Evolutionary conservation across 179 eudicot species (phyloP), one percentile per base, ranked within the genome.

Genomic region (Carnegiea gigantea): DNA sequence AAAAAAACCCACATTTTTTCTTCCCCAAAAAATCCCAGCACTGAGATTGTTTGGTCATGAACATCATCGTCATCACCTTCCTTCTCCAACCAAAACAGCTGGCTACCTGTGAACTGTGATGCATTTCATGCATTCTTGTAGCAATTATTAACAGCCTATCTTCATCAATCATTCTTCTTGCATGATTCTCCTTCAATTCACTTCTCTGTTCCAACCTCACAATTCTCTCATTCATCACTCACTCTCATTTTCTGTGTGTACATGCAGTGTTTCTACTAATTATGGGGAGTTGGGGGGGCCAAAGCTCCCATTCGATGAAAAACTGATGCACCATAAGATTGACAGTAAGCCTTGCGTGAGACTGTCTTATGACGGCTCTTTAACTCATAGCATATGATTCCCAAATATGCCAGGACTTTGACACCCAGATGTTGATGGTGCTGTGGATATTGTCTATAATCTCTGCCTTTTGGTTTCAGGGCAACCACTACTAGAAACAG

Each of bases 401-500:
- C n/a, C 15, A 17, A 7, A 9, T 49, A 49, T 75, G 8, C 44
- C 21, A 68, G 38, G 83, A 73, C 72, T 72, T 78, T 26, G 12
- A 23, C 40, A 77, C 33, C 74, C 62, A 36, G 80, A 77, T 62
- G 79, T 54, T 70, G 60, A 68, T 21, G 82, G 23, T 73, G 75
- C 1, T 40, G 9, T 40, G 51, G 12, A 60, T 74, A 62, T 13
- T 13, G 68, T 67, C 84, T 82, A 77, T 82, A 83, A 12, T 83
- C 53, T 92, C 78, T 80, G 87, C 88, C 88, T 86, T 84, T 92
- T 89, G 70, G 82, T 57, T 30, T 77, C 85, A 73, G 91, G 91
- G 78, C 84, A 73, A 60, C 81, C 75, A 65, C 3, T 70, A 24
- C 54, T 77, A 7, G n/a, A 70, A 0, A 53, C 60, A 18, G 62